Evolutionary conservation across 2,329 filamentous ascomycete genomes (phyloP).

Genomic region (Niveomyces coronatus): DNA sequence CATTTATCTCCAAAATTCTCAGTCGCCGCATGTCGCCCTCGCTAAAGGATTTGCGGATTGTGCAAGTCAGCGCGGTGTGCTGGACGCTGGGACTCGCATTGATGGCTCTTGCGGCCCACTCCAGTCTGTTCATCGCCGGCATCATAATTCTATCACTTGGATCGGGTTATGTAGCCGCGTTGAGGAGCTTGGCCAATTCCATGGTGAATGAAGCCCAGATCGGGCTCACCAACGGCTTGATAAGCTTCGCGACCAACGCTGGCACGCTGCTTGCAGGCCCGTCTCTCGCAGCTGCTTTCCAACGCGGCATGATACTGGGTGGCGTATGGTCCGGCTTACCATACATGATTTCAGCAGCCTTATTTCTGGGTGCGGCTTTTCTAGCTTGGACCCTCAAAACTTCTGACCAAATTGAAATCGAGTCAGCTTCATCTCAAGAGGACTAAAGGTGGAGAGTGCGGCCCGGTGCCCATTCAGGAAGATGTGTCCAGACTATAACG

Average conservation of each 20-base stretch:
- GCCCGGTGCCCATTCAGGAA: too few relatives aligned
- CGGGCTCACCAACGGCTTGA: neutral
- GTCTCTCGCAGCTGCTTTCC: neutral
- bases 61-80: neutral
- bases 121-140: neutral
- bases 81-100: neutral
- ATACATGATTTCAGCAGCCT: neutral
- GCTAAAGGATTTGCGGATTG: neutral
- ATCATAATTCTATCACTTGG: neutral
- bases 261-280: neutral
- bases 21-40: neutral
- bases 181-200: neutral
- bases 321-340: neutral
- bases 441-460: too few relatives aligned
- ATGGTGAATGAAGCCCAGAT: neutral
- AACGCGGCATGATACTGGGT: neutral
- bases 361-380: neutral
- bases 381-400: neutral
- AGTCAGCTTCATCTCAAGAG: too few relatives aligned
- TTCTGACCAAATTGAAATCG: too few relatives aligned
- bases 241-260: neutral
- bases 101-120: neutral
- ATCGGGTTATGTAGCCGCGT: neutral
- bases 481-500: too few relatives aligned
- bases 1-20: neutral